Evolutionary conservation across 1,284 basidiomycete species (phyloP), one percentile per base, ranked within the genome.

Genomic region (Anthracocystis walkeri): DNA sequence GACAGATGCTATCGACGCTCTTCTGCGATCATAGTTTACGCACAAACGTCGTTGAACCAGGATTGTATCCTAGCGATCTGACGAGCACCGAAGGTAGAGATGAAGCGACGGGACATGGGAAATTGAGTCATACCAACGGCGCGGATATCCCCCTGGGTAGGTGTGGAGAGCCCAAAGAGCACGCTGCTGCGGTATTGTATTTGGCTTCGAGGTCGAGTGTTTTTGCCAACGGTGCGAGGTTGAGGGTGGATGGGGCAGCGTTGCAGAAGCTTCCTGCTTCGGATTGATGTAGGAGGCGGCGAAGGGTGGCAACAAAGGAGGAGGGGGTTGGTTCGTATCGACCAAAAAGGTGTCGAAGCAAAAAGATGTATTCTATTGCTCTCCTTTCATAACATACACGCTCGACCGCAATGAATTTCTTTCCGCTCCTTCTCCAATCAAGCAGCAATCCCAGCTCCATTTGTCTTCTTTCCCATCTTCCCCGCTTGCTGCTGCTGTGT

Each of bases 91-190:
- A 70, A 25, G 50, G 40, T 0, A 56, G 48, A 18, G 61, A 78
- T 12, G 7, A 35, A 4, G 1, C 0, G 4, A 76, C 68, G 7
- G 68, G 76, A 1, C 73, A 78, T 45, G 42, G 18, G 0, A 58
- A n/a, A 11, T 56, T 78, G 40, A 56, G 52, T 6, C 72, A 71
- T 40, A 78, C 76, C 0, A 78, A 78, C 25, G 76, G 76, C 6
- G 76, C 76, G 0, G 73, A 76, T 58, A 75, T 78, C 27, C 76
- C 76, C 3, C 23, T 74, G 4, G 76, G 76, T 0, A 41, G 76
- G 12, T 75, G 72, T 25, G 76, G 76, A 1, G 51, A 41, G 33
- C 73, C 73, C 0, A 27, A 65, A 14, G 76, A 78, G 51, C 68
- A 78, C 49, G 76, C 68, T 1, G 41, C 59, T 10, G 62, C 62